A percentile compares a stretch with the other conserved stretches of the same genome.
Evolutionary conservation across 441 rosid genomes (phyloP).

Genomic region (Aleurites moluccanus): DNA sequence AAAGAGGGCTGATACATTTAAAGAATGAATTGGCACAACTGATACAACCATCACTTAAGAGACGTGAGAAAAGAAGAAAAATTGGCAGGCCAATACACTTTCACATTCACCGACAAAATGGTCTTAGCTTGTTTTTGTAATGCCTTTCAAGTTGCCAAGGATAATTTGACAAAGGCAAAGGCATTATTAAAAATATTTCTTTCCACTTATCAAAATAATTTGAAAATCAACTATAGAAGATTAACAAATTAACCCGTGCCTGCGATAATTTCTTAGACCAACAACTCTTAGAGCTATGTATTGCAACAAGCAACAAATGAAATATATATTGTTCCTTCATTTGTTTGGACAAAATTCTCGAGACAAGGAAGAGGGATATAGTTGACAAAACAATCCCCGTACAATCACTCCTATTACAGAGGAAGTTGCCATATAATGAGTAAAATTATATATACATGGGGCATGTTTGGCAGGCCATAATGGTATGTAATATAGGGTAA

Average conservation of each 20-base stretch:
- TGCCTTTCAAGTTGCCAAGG: neutral
- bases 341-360: too few species aligned
- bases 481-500: too few species aligned
- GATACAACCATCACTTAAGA: neutral
- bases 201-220: neutral
- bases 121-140: neutral
- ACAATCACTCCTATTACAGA: too few species aligned
- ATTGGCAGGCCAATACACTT: neutral
- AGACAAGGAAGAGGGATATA: neutral
- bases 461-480: too few species aligned
- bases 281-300: too few species aligned
- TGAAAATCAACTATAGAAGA: neutral
- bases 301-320: too few species aligned
- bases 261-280: neutral
- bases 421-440: neutral
- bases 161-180: neutral
- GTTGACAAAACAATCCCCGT: neutral
- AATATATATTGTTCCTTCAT: too few species aligned
- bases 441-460: too few species aligned
- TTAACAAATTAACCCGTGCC: neutral
- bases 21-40: neutral
- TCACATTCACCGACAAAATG: neutral
- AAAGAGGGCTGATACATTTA: neutral
- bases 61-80: neutral
- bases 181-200: neutral